Evolutionary conservation across 768 basidiomycete genomes (phyloP).

Genomic region (Hirschioporus abietinus): DNA sequence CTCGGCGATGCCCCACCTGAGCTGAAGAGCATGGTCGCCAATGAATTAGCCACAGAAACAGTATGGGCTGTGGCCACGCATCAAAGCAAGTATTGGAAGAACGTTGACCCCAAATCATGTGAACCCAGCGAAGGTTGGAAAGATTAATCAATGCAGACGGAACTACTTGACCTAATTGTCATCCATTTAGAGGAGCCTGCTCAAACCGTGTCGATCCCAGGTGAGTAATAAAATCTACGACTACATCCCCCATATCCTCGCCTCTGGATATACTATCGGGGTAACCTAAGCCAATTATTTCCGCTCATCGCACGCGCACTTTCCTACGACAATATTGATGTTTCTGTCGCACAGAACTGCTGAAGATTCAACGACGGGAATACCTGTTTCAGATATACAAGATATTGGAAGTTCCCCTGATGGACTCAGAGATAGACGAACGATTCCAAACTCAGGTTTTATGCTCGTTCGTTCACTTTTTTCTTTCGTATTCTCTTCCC

Average conservation of each 20-base stretch:
- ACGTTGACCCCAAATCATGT: slow-evolving; percentile 71
- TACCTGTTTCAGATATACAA: slow-evolving; percentile 70
- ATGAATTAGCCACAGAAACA: slow-evolving; percentile 81
- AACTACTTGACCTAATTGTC: neutral
- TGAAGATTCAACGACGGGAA: slow-evolving; percentile 86
- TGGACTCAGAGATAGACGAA: slow-evolving; percentile 57
- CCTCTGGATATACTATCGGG: neutral
- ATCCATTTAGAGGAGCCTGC: neutral
- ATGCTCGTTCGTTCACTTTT: slow-evolving; percentile 64
- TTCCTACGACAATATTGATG: no score
- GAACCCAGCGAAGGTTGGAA: slow-evolving; percentile 72
- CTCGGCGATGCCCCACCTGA: slow-evolving; percentile 83
- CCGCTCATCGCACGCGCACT: no score
- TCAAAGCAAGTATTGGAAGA: slow-evolving; percentile 91
- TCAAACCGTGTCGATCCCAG: neutral
- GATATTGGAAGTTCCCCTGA: slow-evolving; percentile 79
- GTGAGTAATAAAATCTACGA: neutral
- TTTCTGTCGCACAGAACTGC: slow-evolving; percentile 49
- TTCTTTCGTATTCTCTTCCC: neutral
- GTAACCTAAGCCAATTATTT: no score
- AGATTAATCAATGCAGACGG: slow-evolving; percentile 7
- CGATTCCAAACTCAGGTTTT: slow-evolving; percentile 80
- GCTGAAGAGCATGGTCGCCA: slow-evolving; percentile 66
- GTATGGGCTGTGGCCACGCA: slow-evolving; percentile 83
- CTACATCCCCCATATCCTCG: neutral